Evolutionary conservation across 2,329 filamentous ascomycete genomes (phyloP), one percentile per base, ranked within the genome.

Genomic region (Aureobasidium sp.): DNA sequence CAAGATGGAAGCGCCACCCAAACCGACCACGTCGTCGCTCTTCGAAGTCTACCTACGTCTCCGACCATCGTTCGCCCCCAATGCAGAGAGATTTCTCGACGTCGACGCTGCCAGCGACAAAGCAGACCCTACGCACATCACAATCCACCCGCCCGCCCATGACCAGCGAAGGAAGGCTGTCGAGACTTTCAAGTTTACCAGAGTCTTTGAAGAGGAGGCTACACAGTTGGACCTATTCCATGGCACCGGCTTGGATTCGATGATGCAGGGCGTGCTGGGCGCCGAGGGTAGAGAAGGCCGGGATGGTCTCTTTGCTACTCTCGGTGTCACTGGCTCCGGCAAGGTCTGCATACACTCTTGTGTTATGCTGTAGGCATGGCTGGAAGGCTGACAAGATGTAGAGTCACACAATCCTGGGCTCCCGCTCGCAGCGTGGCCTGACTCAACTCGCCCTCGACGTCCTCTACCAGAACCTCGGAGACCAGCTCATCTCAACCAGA

Each of bases 381-480:
- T n/a, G n/a, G 37, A n/a, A 21, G 1, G 27, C 62, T 62, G 45
- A 64, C 34, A 30, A 8, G 49, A 9, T 32, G 25, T 70, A 97
- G 93, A 95, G 90, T 65, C 93, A 99, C 73, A 99, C 94, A 0
- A 96, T 97, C 63, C 83, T 99, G 16, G 94, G 94, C 61, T 95
- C 90, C 13, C 88, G 87, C 67, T 85, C 83, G 27, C 90, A 97
- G 74, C 87, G 93, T 66, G 94, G 94, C 64, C 78, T 99, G 59
- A 96, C 91, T 0, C 94, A 99, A 73, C 87, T 99, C 69, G 84
- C 91, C 0, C 86, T 99, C 59, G 93, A 97, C 70, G 83, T 95
- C 42, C 81, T 97, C 54, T 99, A 95, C 76, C 86, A 87, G 65
- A 93, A 89, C 47, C 85, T 96, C 55, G 85, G 85, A 62, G 77